A percentile compares a stretch with the other conserved stretches of the same genome.
These are phyloP conservation scores for Phytophthora tentaculata DNA, from an alignment of 352 stramenopile genomes.

Conservation along the genomic window DNA sequence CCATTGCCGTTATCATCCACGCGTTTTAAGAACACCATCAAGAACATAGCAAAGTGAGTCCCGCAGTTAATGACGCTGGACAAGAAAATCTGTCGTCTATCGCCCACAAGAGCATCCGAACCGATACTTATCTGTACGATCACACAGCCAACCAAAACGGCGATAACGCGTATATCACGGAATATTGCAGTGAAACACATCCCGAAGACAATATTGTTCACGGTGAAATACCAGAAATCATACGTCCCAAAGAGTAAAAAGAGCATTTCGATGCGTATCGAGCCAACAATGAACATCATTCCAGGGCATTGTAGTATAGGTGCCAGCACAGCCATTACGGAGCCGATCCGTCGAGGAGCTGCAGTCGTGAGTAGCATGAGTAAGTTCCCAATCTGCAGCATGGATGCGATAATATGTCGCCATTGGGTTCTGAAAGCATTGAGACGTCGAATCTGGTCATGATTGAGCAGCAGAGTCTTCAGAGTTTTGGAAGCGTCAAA, in stretches of 20 bases:
- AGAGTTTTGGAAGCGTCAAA: slow-evolving; percentile 30
- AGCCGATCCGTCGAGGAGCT: background rate
- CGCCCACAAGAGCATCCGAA: slow-evolving; percentile 31
- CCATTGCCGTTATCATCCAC: slow-evolving; percentile 24
- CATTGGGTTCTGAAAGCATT: slow-evolving; percentile 23
- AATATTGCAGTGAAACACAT: slow-evolving; percentile 14
- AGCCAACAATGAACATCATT: slow-evolving; percentile 27
- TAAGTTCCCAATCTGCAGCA: background rate
- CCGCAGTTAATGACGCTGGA: slow-evolving; percentile 26
- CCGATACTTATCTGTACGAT: slow-evolving; percentile 41
- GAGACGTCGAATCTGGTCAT: slow-evolving; percentile 14
- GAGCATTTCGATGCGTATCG: slow-evolving; percentile 37
- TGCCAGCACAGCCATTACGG: slow-evolving; percentile 21
- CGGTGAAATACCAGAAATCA: slow-evolving; percentile 44
- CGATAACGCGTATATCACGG: slow-evolving; percentile 19
- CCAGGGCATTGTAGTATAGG: slow-evolving; percentile 33
- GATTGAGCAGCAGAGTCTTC: slow-evolving; percentile 31
- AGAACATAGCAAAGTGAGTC: slow-evolving; percentile 22
- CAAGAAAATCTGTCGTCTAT: slow-evolving; percentile 27
- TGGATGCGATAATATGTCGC: slow-evolving; percentile 17
- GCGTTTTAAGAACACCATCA: slow-evolving; percentile 27
- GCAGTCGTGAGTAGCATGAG: background rate
- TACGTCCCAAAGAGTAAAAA: slow-evolving; percentile 35
- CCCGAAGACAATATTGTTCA: slow-evolving; percentile 38
- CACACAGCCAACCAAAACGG: slow-evolving; percentile 22